These are phyloP conservation scores for Fusarium protoensiforme DNA, from an alignment of 2,329 filamentous ascomycete genomes.

Conservation along the genomic window DNA sequence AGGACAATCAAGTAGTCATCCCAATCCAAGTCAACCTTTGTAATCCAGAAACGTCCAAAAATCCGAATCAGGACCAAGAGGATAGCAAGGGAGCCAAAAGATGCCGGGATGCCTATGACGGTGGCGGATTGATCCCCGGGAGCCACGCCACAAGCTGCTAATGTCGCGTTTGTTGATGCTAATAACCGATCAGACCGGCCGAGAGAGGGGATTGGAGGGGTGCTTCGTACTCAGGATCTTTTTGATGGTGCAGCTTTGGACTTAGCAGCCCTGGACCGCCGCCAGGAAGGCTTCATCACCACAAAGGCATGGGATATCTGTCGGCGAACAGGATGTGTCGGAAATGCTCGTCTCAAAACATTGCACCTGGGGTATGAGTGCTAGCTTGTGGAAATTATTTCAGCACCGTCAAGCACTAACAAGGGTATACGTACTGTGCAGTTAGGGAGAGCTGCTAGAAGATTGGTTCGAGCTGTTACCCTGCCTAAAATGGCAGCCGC, in stretches of 20 bases:
- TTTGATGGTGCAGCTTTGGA: not conserved
- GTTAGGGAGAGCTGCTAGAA: not conserved
- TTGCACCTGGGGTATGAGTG: not conserved
- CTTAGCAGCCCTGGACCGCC: not conserved
- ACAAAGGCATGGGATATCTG: not conserved
- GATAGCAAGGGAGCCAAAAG: not conserved
- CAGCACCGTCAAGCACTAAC: not conserved
- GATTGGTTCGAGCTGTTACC: not conserved
- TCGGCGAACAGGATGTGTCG: not conserved
- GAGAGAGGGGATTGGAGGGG: not conserved
- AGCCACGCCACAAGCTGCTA: not conserved
- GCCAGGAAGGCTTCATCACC: not conserved
- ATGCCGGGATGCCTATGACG: not conserved
- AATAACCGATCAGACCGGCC: not conserved
- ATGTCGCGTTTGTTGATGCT: not conserved
- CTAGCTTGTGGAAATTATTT: not conserved
- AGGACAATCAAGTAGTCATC: constrained; percentile 15
- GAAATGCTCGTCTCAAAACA: not conserved
- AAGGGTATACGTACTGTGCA: not conserved
- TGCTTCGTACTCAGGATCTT: not conserved
- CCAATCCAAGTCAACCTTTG: constrained; percentile 11
- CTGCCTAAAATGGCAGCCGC: not conserved
- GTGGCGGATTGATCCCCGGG: not conserved
- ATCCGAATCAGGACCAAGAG: constrained; percentile 4
- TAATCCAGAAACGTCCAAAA: constrained; percentile 3